Evolutionary conservation across 192 early-diverging fungal species (phyloP), one percentile per base, ranked within the genome.

Genomic region (Funneliformis mosseae): DNA sequence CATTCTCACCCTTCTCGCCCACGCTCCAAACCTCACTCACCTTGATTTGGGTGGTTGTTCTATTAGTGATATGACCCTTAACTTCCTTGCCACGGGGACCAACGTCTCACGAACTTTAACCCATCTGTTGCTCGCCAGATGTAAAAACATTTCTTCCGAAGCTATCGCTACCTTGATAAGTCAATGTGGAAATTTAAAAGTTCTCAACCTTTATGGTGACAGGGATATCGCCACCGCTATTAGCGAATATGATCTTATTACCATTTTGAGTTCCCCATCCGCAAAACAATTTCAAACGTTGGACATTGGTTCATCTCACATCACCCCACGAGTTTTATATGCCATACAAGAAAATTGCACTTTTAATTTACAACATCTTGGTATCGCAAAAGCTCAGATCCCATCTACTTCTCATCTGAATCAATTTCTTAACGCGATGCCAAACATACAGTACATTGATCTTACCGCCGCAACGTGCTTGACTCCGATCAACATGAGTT

Each of bases 41-140:
- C 33, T 77, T n/a, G 75, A 77, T 63, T 41, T 77, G 5, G 75
- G 75, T 42, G 75, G 75, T 43, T 77, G 75, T 62, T 77, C 75
- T 21, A 62, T 77, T 41, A 41, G 42, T 2, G 75, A 77, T 63
- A 18, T 60, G 42, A 77, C 75, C 0, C 39, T 77, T 8, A 18
- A 39, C 14, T 77, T 77, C 23, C 28, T 77, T 21, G 41, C 4
- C 14, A 42, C 18, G 4, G 38, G 41, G 25, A 77, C 75, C 8
- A 77, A 77, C 21, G 33, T 12, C 10, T 14, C 38, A 0, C 62
- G 38, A n/a, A 63, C 50, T 3, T 63, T 77, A 41, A 41, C 16
- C n/a, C 75, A 77, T 42, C 42, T 77, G 25, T 77, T 33, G 43
- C 21, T 62, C 5, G 75, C 60, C 11, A 77, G 61, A 10, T 77